phyloP scores from a whole-genome alignment of 2,329 filamentous ascomycete genomes.

The Xylariaceae sp. region DNA sequence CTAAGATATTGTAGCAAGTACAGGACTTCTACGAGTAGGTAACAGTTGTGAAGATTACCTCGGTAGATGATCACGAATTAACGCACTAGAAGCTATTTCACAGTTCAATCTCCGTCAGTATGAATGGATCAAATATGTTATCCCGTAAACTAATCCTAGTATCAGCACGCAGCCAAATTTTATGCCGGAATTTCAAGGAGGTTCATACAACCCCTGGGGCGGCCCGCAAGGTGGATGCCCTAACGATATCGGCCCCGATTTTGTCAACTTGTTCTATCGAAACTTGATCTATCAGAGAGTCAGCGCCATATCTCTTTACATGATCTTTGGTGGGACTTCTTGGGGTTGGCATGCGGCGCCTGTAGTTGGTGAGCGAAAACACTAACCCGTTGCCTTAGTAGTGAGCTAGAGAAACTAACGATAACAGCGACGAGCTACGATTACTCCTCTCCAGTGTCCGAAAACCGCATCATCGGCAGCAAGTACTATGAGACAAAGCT shows the following conservation, averaged over 20 bases:
- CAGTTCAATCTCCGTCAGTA: slow-evolving; percentile 36
- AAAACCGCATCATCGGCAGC: slow-evolving; percentile 57
- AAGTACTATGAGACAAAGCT: slow-evolving; percentile 68
- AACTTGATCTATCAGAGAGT: slow-evolving; percentile 63
- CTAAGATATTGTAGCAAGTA: no score
- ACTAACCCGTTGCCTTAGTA: not conserved
- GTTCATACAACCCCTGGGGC: slow-evolving; percentile 64
- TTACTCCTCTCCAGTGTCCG: slow-evolving; percentile 64
- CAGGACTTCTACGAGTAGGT: no score
- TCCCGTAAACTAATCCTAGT: no score
- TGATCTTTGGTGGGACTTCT: slow-evolving; percentile 67
- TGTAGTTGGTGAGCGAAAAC: slow-evolving; percentile 43
- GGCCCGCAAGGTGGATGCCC: slow-evolving; percentile 60
- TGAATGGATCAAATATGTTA: no score
- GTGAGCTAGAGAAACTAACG: no score
- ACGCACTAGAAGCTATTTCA: slow-evolving; percentile 31
- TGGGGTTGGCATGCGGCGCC: slow-evolving; percentile 63
- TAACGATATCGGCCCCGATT: slow-evolving; percentile 58
- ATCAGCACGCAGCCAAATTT: slow-evolving; percentile 51
- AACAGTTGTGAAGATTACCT: no score
- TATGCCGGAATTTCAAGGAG: slow-evolving; percentile 63
- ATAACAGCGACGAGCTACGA: slow-evolving; percentile 59
- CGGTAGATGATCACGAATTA: not conserved
- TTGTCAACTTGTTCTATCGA: slow-evolving; percentile 66
- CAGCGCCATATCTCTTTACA: slow-evolving; percentile 64